Base-by-base conservation (phyloP, 1,284 basidiomycete genomes). In the Leucoagaricus sp. region DNA sequence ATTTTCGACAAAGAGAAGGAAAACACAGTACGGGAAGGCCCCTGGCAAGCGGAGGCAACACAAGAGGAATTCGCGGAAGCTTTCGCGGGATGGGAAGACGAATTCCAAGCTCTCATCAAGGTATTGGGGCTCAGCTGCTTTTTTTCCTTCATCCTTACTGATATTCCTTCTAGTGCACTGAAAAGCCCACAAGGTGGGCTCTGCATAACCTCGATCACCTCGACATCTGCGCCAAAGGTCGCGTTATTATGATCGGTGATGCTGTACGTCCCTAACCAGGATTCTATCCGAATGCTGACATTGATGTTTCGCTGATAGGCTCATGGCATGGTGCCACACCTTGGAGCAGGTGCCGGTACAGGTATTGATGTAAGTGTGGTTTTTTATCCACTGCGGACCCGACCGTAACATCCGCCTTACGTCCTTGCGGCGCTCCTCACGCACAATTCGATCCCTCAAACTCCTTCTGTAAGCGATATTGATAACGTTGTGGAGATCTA, bases 211-310 rank as follows among this genome's bases (percentile, higher is more conserved):
- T 78, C 1, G 64, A 65, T 21, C 68, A 70, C 7, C 63, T 81
- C 44, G 67, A 68, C 0, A 70, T 71, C n/a, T 79, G 71, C 54
- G 69, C 71, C 4, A 64, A 66, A 10, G 73, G 70, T 0, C 63
- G 69, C 2, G 72, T 80, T 15, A 73, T 75, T 3, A 61, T 82
- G 4, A 55, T 80, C 3, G 81, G 81, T 3, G 80, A 82, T 64
- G 75, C 80, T 0, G 80, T 76, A 55, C 36, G 72, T 63, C 50
- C 17, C 64, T 19, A 13, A 10, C 25, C 33, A 15, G 13, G n/a
- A 26, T 65, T 53, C 33, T 42, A 23, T 36, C 19, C 26, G 48
- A 15, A 34, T 12, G 23, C 15, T 41, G 8, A 25, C 13, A 25
- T 15, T 33, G 7, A 26, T 48, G n/a, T 26, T 12, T 45, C 44